A percentile compares a stretch with the other conserved stretches of the same genome.
Evolutionary conservation across 495 filamentous ascomycete species (phyloP).

Genomic region (Astrothelium subdiscretum): DNA sequence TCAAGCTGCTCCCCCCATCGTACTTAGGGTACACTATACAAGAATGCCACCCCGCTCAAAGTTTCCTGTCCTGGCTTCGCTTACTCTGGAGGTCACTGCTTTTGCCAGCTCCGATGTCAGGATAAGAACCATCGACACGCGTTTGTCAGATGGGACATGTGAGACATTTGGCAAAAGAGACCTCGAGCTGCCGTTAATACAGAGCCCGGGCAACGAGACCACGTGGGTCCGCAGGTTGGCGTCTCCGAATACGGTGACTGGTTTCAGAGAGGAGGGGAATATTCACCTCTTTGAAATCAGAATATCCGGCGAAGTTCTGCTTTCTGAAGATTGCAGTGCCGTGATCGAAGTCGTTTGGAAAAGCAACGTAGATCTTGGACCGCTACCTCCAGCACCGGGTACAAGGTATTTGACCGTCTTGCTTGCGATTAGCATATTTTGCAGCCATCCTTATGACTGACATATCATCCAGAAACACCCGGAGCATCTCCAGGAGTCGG

Average conservation of each 20-base stretch:
- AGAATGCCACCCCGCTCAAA: slow-evolving; percentile 45
- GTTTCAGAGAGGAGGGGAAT: slow-evolving; percentile 19
- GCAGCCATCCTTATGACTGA: slow-evolving; percentile 29
- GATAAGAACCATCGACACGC: slow-evolving; percentile 55
- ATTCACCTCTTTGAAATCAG: slow-evolving; percentile 48
- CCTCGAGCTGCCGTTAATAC: slow-evolving; percentile 52
- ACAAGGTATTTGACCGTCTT: slow-evolving; percentile 48
- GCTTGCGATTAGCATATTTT: not conserved
- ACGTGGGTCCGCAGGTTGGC: slow-evolving; percentile 70
- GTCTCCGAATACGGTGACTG: slow-evolving; percentile 43
- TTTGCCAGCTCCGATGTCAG: slow-evolving; percentile 62
- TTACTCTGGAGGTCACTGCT: slow-evolving; percentile 81
- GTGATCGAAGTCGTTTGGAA: slow-evolving; percentile 69
- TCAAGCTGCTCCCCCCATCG: slow-evolving; percentile 68
- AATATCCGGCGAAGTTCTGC: slow-evolving; percentile 51
- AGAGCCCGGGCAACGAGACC: slow-evolving; percentile 70
- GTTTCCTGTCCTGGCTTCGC: slow-evolving; percentile 54
- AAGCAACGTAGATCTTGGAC: slow-evolving; percentile 71
- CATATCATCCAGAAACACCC: slow-evolving; percentile 31
- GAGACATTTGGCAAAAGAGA: slow-evolving; percentile 51
- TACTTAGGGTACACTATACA: slow-evolving; percentile 72
- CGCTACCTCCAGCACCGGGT: slow-evolving; percentile 31
- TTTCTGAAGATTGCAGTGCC: slow-evolving; percentile 58
- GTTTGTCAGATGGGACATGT: slow-evolving; percentile 53
- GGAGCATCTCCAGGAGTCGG: not conserved